Evolutionary conservation across 108 stramenopile species (phyloP).

Genomic region (Cyclotella distinguenda): DNA sequence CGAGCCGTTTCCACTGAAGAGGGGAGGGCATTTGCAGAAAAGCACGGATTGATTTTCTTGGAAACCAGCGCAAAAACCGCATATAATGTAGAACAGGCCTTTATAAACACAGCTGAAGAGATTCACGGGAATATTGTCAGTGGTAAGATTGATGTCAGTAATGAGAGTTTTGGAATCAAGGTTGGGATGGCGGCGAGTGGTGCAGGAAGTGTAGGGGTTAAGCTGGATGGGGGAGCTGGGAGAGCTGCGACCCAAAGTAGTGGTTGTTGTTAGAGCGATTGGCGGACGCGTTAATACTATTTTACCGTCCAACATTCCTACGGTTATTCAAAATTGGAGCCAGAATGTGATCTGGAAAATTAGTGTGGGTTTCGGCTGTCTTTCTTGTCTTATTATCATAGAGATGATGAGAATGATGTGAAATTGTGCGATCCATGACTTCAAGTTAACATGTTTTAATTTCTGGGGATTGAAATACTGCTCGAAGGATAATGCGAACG

Average conservation of each 20-base stretch:
- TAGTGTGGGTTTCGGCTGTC: too few species aligned
- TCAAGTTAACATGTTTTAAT: neutral
- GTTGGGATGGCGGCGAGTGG: constrained; percentile 83
- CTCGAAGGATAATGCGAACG: too few species aligned
- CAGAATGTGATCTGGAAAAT: too few species aligned
- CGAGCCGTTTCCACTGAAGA: constrained; percentile 89
- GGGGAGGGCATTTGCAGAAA: constrained; percentile 93
- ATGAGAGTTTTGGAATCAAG: constrained; percentile 97
- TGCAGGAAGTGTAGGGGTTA: constrained; percentile 20
- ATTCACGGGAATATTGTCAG: constrained; percentile 96
- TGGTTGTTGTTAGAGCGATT: constrained; percentile 49
- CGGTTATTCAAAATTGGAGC: too few species aligned
- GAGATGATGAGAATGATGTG: too few species aligned
- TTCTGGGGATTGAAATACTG: neutral
- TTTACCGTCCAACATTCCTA: too few species aligned
- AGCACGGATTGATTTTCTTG: constrained; percentile 96
- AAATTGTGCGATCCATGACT: too few species aligned
- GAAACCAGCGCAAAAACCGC: constrained; percentile 98
- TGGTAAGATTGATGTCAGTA: constrained; percentile 96
- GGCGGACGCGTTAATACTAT: too few species aligned
- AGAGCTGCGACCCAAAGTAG: constrained; percentile 21
- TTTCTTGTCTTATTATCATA: too few species aligned
- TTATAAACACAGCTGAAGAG: constrained; percentile 95
- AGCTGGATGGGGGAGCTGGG: constrained; percentile 11
- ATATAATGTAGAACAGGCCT: constrained; percentile 97